Evolutionary conservation across 2,329 filamentous ascomycete species (phyloP).

Genomic region (Xylaria sp.): DNA sequence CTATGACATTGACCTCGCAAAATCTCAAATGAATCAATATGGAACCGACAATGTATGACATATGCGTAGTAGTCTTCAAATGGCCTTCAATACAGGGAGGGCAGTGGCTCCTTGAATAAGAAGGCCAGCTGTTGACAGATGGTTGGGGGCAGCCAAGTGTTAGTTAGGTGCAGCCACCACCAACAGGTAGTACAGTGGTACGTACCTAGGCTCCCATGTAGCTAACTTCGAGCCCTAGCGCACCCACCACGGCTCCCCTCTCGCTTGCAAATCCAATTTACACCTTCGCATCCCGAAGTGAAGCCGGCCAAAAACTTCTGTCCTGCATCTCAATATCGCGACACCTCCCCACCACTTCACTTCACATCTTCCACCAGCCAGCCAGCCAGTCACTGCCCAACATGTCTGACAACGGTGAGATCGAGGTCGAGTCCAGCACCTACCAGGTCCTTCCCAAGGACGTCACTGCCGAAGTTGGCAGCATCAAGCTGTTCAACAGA

Average conservation of each 20-base stretch:
- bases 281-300: conserved; percentile 31
- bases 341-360: conserved; percentile 41
- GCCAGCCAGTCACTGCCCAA: conserved; percentile 46
- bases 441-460: conserved; percentile 77
- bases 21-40: too few relatives aligned
- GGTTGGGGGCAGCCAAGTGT: background rate
- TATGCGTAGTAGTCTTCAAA: too few relatives aligned
- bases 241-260: conserved; percentile 30
- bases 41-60: too few relatives aligned
- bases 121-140: background rate
- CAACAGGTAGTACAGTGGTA: background rate
- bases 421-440: conserved; percentile 75
- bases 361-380: conserved; percentile 29
- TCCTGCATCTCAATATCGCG: conserved; percentile 40
- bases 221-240: conserved; percentile 27
- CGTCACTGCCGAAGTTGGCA: conserved; percentile 75
- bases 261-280: conserved; percentile 30
- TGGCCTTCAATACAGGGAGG: too few relatives aligned
- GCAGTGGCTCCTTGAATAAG: background rate
- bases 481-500: conserved; percentile 80
- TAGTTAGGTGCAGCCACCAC: background rate
- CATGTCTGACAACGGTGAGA: conserved; percentile 83
- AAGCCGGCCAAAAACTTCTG: conserved; percentile 41
- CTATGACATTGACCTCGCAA: too few relatives aligned
- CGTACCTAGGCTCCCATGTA: background rate